Conservation (phyloP, 2,329 filamentous ascomycete genomes). For the Acephala macrosclerotiorum region DNA sequence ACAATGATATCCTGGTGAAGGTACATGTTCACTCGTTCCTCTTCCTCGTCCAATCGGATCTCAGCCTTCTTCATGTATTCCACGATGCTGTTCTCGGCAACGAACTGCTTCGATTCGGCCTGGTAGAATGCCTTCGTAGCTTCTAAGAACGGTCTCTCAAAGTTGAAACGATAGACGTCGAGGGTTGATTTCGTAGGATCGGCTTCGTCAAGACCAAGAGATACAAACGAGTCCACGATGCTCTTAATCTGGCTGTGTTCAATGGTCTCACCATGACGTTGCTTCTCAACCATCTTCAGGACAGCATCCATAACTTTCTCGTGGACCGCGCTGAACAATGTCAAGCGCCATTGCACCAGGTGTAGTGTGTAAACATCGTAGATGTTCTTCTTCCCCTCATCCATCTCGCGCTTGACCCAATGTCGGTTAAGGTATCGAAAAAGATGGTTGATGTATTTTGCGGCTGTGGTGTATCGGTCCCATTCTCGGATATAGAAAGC, state of each 20-base stretch:
- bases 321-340: slow-evolving; percentile 86
- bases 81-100: slow-evolving; percentile 95
- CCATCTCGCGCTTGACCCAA: slow-evolving; percentile 99
- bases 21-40: slow-evolving; percentile 91
- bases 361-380: slow-evolving; percentile 98
- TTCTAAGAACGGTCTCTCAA: slow-evolving; percentile 89
- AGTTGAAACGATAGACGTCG: slow-evolving; percentile 91
- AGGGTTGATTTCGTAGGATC: slow-evolving; percentile 94
- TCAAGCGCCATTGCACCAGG: slow-evolving; percentile 91
- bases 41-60: slow-evolving; percentile 86
- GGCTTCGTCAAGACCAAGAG: slow-evolving; percentile 89
- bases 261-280: slow-evolving; percentile 96
- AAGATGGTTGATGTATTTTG: slow-evolving; percentile 96
- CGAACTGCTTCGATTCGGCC: slow-evolving; percentile 90
- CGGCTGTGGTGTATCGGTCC: slow-evolving; percentile 93
- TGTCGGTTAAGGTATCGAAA: slow-evolving; percentile 97
- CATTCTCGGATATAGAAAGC: slow-evolving; percentile 96
- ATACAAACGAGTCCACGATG: slow-evolving; percentile 96
- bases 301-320: slow-evolving; percentile 94
- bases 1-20: slow-evolving; percentile 88
- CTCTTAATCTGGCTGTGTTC: slow-evolving; percentile 97
- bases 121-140: slow-evolving; percentile 89
- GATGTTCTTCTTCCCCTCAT: slow-evolving; percentile 97
- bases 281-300: slow-evolving; percentile 93
- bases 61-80: slow-evolving; percentile 99